Evolutionary conservation across 2,329 filamentous ascomycete species (phyloP).

Genomic region (Thielaviopsis populi): DNA sequence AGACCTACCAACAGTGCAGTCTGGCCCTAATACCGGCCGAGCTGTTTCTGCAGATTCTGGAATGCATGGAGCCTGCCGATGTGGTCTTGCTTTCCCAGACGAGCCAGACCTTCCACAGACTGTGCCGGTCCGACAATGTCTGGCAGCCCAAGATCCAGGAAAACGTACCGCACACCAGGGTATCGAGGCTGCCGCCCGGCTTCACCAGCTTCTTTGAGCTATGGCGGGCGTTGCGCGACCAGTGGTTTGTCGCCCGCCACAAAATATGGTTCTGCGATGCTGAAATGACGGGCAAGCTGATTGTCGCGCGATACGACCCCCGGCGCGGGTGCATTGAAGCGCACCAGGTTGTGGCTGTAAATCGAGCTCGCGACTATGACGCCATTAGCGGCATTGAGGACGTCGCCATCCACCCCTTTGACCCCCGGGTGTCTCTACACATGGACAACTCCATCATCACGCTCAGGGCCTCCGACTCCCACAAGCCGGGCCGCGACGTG

Average conservation of each 20-base stretch:
- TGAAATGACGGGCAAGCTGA: constrained; percentile 56
- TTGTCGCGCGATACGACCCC: constrained; percentile 64
- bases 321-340: constrained; percentile 62
- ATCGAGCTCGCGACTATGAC: constrained; percentile 16
- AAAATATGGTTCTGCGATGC: constrained; percentile 79
- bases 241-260: constrained; percentile 69
- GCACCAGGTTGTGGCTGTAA: constrained; percentile 56
- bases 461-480: constrained; percentile 29
- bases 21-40: constrained; percentile 54
- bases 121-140: constrained; percentile 49
- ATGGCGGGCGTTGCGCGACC: constrained; percentile 20
- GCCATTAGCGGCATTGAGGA: not conserved
- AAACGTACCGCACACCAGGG: constrained; percentile 42
- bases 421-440: constrained; percentile 55
- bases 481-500: constrained; percentile 8
- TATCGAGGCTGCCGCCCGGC: constrained; percentile 31
- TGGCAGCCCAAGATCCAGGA: constrained; percentile 59
- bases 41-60: constrained; percentile 56
- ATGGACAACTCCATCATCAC: constrained; percentile 54
- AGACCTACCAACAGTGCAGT: not conserved
- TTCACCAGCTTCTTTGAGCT: constrained; percentile 3
- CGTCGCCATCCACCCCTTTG: constrained; percentile 50
- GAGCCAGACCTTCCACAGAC: constrained; percentile 44
- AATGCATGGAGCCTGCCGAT: constrained; percentile 48
- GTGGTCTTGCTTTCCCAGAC: constrained; percentile 45